Percentiles rank a stretch among this genome's conserved stretches.
phyloP scores from a whole-genome alignment of 352 stramenopile species.

The Globisporangium acanthophoron region DNA sequence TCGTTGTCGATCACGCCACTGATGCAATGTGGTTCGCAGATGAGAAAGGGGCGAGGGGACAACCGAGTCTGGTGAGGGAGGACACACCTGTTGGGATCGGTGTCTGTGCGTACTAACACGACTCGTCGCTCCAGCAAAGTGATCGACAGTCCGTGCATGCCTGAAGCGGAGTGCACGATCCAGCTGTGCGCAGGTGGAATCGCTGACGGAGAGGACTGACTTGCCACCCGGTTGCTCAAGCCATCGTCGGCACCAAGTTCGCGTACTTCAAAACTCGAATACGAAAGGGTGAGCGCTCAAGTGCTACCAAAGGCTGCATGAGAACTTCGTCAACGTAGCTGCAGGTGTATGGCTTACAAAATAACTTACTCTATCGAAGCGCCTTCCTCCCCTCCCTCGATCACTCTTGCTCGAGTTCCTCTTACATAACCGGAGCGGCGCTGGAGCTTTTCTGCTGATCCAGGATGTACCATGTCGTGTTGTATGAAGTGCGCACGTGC shows the following conservation, averaged over 20 bases:
- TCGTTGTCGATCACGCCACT: background rate
- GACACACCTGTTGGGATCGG: background rate
- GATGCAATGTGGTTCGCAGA: conserved; percentile 25
- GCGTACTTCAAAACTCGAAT: background rate
- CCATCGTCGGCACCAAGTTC: background rate
- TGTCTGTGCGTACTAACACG: background rate
- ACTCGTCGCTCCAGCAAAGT: conserved; percentile 49
- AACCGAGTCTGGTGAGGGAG: conserved; percentile 75
- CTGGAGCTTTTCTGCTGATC: conserved; percentile 39
- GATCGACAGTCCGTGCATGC: conserved; percentile 83
- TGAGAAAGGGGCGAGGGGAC: conserved; percentile 90
- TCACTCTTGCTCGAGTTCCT: conserved; percentile 4
- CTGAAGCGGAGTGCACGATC: conserved; percentile 78
- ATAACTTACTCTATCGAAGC: background rate
- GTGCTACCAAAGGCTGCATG: too few relatives aligned
- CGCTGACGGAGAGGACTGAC: conserved; percentile 51
- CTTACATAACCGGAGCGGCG: conserved; percentile 39
- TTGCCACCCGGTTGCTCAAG: background rate
- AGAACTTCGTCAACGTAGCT: too few relatives aligned
- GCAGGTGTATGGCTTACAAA: background rate
- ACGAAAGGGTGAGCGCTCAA: too few relatives aligned
- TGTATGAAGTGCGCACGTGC: conserved; percentile 52
- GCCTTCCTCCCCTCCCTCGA: background rate
- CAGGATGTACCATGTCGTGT: conserved; percentile 59
- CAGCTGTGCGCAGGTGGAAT: conserved; percentile 64